Percentiles rank a stretch among this genome's conserved stretches.
These are phyloP conservation scores for Conringia planisiliqua DNA, from an alignment of 345 rosid species.

Conservation along the genomic window DNA sequence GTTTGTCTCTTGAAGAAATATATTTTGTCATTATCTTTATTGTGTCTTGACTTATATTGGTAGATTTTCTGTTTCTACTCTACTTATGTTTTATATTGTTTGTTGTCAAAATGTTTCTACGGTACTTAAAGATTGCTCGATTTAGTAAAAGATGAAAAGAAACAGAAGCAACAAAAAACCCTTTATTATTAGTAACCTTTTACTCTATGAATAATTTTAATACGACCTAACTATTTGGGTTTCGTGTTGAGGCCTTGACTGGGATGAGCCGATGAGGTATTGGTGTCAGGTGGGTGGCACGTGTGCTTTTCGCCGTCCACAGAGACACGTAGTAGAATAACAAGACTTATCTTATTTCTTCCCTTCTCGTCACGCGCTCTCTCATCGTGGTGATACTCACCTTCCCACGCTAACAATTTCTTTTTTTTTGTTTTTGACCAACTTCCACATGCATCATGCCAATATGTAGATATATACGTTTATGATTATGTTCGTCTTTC, in stretches of 20 bases:
- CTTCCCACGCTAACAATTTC: neutral
- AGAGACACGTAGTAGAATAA: neutral
- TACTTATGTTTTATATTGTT: neutral
- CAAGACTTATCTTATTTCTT: neutral
- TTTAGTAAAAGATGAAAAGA: neutral
- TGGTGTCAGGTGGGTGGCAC: slow-evolving; percentile 26
- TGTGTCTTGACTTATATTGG: neutral
- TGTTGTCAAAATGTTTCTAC: neutral
- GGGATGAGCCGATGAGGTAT: neutral
- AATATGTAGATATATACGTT: neutral
- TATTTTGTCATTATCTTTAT: neutral
- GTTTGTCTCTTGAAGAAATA: neutral
- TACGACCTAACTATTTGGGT: neutral
- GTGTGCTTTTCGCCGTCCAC: slow-evolving; percentile 9
- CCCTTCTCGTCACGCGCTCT: neutral
- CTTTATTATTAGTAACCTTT: neutral
- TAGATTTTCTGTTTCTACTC: neutral
- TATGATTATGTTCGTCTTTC: neutral
- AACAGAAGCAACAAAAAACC: neutral
- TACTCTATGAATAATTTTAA: too few species aligned
- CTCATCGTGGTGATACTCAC: neutral
- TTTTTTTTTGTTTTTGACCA: too few species aligned
- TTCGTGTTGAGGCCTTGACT: slow-evolving; percentile 3
- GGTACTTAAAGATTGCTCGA: neutral
- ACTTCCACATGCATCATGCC: too few species aligned